Conservation (phyloP, 768 basidiomycete species). For the Suillus cothurnatus region DNA sequence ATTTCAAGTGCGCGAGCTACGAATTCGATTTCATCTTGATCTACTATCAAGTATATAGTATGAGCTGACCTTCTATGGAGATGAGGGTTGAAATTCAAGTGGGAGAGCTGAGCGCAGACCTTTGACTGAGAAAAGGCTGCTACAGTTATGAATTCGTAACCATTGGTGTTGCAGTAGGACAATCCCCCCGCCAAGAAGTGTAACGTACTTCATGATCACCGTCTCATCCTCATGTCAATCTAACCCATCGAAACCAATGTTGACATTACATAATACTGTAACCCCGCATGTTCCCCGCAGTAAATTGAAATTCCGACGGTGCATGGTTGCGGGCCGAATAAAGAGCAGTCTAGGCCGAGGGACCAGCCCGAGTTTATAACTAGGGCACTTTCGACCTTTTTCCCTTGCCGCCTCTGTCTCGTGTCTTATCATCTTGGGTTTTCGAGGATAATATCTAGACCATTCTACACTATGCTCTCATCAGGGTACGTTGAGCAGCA, state of each 20-base stretch:
- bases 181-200: conserved; percentile 89
- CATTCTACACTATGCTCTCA: conserved; percentile 71
- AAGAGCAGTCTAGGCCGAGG: not conserved
- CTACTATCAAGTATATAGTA: conserved; percentile 95
- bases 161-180: conserved; percentile 79
- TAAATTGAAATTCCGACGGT: conserved; percentile 11
- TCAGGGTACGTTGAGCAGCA: conserved; percentile 29
- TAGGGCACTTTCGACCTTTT: conserved; percentile 1
- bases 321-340: not conserved
- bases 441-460: not conserved
- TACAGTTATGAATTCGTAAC: conserved; percentile 84
- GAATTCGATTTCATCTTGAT: conserved; percentile 87
- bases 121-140: conserved; percentile 86
- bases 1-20: conserved; percentile 82
- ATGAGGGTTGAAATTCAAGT: conserved; percentile 5
- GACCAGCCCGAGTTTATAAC: conserved; percentile 1
- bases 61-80: conserved; percentile 80
- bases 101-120: conserved; percentile 48
- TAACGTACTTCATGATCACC: conserved; percentile 82
- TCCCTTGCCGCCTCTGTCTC: not conserved
- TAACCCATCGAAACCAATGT: not conserved
- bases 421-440: not conserved
- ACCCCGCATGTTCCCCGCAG: conserved; percentile 6
- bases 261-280: conserved; percentile 1
- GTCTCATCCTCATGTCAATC: not conserved